These are phyloP conservation scores for Pichia membranifaciens DNA, from an alignment of 805 yeast genomes.

Conservation along the genomic window DNA sequence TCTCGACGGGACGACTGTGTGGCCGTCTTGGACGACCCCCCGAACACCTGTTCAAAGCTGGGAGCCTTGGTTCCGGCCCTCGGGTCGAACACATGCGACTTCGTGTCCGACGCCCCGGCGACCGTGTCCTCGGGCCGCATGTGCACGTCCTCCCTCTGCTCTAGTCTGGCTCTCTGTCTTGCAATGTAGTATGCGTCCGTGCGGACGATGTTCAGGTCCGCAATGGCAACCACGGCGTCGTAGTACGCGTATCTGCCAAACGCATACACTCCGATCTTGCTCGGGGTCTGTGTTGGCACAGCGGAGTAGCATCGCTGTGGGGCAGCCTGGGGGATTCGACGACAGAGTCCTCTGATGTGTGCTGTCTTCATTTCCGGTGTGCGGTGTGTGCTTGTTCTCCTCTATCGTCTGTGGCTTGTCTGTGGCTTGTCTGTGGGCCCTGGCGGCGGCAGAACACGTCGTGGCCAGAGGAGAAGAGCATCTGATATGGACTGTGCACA, in stretches of 20 bases:
- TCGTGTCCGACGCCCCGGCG: not conserved
- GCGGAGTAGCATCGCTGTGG: not conserved
- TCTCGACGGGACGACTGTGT: conserved; percentile 33
- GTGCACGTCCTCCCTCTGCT: not conserved
- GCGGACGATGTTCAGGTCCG: conserved; percentile 10
- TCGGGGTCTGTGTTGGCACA: not conserved
- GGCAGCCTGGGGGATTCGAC: not conserved
- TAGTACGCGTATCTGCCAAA: conserved; percentile 11
- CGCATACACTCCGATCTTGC: not conserved
- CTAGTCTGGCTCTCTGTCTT: conserved; percentile 14
- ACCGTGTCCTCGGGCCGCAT: not conserved
- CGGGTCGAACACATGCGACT: conserved; percentile 25
- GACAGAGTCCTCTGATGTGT: no score
- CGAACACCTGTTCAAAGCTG: conserved; percentile 26
- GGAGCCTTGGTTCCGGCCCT: conserved; percentile 16
- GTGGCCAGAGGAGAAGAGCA: no score
- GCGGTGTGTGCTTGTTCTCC: no score
- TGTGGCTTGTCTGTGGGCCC: no score
- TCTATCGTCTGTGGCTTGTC: no score
- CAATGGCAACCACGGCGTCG: conserved; percentile 7
- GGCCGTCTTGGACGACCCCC: conserved; percentile 28
- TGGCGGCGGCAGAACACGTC: no score
- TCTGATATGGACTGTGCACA: no score
- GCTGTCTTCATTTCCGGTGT: no score
- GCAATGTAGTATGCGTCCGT: conserved; percentile 12